Evolutionary conservation across 2,329 filamentous ascomycete genomes (phyloP), one percentile per base, ranked within the genome.

Genomic region (Teratosphaeria zuluensis): DNA sequence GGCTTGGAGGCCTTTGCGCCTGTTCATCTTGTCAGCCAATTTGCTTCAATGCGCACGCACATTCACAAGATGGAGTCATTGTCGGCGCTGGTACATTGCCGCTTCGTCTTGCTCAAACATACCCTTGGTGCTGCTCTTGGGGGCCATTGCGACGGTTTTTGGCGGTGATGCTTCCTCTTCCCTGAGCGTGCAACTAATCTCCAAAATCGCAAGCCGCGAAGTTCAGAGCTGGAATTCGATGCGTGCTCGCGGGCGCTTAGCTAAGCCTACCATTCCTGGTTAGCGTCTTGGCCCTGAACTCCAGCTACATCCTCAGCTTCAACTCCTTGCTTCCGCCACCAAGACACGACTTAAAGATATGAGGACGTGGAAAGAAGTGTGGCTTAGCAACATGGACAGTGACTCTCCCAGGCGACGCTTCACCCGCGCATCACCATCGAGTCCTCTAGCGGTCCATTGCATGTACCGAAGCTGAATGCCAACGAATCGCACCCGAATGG

Each of bases 1-100:
- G 80, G 74, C 84, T 94, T 94, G 77, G 80, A 72, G 67, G 76
- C 69, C 55, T 67, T 67, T 48, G 64, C 58, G 63, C 67, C 77
- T 74, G 68, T 59, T 58, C 65, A 66, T 30, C 71, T 32, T 31
- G 66, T 73, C 62, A 74, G 72, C 68, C 51, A 48, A 42, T 6
- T 60, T 53, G 7, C 7, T 16, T 35, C 31, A 28, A 58, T 58
- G 28, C 42, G 19, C 48, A 52, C 42, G 19, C 48, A 52, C n/a
- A 19, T 19, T 2, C 28, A 56, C 53, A 21, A 32, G 35, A 59
- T 33, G 52, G 53, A 51, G 33, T 55, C 56, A 56, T 55, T 35
- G 35, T 35, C 66, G 31, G 19, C 35, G 54, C 32, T 24, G 19
- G 24, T 35, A 52, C 21, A 14, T 54, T 24, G 32, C 21, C 54